These are phyloP conservation scores for Neophaeococcomyces aloes DNA, from an alignment of 2,329 filamentous ascomycete genomes.

Conservation along the genomic window DNA sequence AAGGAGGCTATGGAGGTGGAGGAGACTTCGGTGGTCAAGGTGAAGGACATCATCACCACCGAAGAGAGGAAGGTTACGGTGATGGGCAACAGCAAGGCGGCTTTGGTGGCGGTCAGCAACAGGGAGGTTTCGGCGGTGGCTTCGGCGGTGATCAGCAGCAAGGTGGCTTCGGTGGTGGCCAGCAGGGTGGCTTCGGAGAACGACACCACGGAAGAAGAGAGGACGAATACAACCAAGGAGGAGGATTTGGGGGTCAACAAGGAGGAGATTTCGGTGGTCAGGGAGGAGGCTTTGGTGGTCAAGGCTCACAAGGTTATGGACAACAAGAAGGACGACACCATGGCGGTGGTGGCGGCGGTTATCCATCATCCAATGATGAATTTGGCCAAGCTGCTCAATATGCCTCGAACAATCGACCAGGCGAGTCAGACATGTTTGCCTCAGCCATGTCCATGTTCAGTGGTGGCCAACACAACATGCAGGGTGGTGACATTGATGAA, in stretches of 20 bases:
- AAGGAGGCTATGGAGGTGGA: not conserved
- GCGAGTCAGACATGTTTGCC: conserved; percentile 46
- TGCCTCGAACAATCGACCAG: conserved; percentile 30
- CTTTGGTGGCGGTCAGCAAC: conserved; percentile 14
- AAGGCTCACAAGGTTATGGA: no score
- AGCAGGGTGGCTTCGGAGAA: conserved; percentile 4
- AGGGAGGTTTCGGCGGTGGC: conserved; percentile 10
- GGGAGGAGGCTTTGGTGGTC: conserved; percentile 13
- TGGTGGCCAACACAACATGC: conserved; percentile 41
- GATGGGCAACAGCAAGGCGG: conserved; percentile 7
- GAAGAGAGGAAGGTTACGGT: conserved; percentile 11
- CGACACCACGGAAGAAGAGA: no score
- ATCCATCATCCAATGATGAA: conserved; percentile 46
- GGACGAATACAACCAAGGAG: not conserved
- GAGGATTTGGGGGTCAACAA: not conserved
- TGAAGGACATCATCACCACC: conserved; percentile 7
- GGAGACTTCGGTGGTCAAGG: conserved; percentile 10
- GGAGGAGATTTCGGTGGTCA: conserved; percentile 13
- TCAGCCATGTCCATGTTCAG: conserved; percentile 45
- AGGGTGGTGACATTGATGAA: conserved; percentile 44
- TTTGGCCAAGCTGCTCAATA: conserved; percentile 46
- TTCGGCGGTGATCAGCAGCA: conserved; percentile 15
- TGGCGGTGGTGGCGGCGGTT: conserved; percentile 25
- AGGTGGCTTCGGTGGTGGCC: conserved; percentile 7
- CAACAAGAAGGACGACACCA: conserved; percentile 14